Evolutionary conservation across 2,329 filamentous ascomycete genomes (phyloP).

Genomic region (Cladophialophora exuberans): DNA sequence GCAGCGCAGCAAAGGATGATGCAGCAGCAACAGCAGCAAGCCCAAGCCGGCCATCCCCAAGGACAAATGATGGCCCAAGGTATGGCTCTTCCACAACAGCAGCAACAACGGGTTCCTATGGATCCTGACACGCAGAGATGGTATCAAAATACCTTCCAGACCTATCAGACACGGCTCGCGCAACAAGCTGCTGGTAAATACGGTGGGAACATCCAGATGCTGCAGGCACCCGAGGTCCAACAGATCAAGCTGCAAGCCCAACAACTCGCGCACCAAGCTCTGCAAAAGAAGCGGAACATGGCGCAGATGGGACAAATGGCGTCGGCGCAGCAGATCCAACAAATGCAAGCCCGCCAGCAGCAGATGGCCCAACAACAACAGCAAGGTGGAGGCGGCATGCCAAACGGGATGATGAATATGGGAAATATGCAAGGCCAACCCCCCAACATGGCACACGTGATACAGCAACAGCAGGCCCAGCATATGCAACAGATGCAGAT

Average conservation of each 20-base stretch:
- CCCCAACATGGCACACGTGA: constrained; percentile 29
- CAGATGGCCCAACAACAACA: constrained; percentile 24
- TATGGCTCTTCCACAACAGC: constrained; percentile 21
- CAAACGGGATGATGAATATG: constrained; percentile 28
- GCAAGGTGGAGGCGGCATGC: constrained; percentile 27
- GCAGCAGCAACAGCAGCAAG: constrained; percentile 10
- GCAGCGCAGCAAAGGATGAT: constrained; percentile 28
- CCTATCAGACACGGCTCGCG: constrained; percentile 24
- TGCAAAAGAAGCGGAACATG: constrained; percentile 20
- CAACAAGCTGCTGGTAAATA: constrained; percentile 28
- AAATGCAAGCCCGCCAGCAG: constrained; percentile 15
- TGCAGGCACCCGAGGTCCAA: constrained; percentile 24
- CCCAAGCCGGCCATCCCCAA: constrained; percentile 16
- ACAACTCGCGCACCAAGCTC: constrained; percentile 17
- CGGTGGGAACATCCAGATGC: constrained; percentile 29
- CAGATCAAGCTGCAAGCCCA: constrained; percentile 26
- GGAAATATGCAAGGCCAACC: constrained; percentile 16
- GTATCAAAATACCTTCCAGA: constrained; percentile 19
- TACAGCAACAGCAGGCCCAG: constrained; percentile 31
- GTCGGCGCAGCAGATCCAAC: constrained; percentile 16
- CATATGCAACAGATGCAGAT: constrained; percentile 34
- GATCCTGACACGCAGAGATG: constrained; percentile 25
- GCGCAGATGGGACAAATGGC: neutral
- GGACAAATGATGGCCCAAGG: constrained; percentile 30
- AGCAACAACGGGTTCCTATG: constrained; percentile 26